These are phyloP conservation scores for Coprinopsis cinerea DNA, from an alignment of 768 basidiomycete species.

Conservation along the genomic window DNA sequence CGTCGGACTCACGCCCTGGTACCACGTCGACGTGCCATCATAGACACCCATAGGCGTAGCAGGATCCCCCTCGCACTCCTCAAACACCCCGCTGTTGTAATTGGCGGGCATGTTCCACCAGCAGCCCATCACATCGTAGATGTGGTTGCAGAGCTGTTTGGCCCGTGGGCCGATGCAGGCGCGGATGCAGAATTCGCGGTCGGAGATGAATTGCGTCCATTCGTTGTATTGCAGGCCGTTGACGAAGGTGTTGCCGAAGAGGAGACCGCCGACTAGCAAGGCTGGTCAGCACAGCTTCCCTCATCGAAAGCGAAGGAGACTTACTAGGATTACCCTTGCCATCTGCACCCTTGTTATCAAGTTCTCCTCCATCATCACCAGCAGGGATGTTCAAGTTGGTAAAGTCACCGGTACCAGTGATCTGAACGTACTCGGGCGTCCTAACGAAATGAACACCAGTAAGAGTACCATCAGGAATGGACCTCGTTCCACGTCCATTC, in stretches of 20 bases:
- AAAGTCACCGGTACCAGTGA: conserved; percentile 61
- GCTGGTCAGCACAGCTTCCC: too few relatives aligned
- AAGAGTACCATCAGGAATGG: conserved; percentile 64
- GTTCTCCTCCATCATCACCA: conserved; percentile 61
- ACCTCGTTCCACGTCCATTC: conserved; percentile 63
- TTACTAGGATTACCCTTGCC: conserved; percentile 41
- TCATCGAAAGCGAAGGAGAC: conserved; percentile 10
- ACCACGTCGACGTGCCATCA: conserved; percentile 57
- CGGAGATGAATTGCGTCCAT: conserved; percentile 72
- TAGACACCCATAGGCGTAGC: conserved; percentile 61
- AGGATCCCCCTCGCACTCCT: conserved; percentile 3
- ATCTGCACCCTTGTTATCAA: conserved; percentile 70
- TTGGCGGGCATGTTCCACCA: conserved; percentile 54
- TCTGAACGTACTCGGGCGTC: conserved; percentile 60
- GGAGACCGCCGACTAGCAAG: conserved; percentile 54
- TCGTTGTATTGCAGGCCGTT: conserved; percentile 54
- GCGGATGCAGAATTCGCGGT: conserved; percentile 63
- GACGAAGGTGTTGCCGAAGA: conserved; percentile 65
- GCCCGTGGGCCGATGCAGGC: conserved; percentile 52
- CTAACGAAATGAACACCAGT: conserved; percentile 64
- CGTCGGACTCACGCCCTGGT: conserved; percentile 54
- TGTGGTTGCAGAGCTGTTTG: conserved; percentile 53
- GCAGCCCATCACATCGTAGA: conserved; percentile 52
- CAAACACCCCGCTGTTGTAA: conserved; percentile 36
- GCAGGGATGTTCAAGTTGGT: conserved; percentile 55